Conservation (phyloP, 768 basidiomycete genomes). For the Pseudohyphozyma bogoriensis region DNA sequence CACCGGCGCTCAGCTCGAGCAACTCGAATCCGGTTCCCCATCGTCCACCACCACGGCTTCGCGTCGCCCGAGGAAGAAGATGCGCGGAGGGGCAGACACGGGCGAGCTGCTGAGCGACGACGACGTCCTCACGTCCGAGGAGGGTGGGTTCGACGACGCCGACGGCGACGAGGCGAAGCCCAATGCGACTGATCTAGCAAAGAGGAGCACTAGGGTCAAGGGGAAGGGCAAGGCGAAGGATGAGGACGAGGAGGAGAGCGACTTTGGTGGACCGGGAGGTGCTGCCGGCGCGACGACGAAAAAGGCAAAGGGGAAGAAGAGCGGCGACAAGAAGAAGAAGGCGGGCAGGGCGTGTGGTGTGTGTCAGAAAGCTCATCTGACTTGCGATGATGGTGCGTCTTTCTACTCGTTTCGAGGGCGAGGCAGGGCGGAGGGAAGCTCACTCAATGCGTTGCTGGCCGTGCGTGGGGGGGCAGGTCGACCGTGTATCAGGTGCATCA, state of each 20-base stretch:
- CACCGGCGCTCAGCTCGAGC: neutral
- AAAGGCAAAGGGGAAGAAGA: neutral
- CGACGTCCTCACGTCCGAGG: slow-evolving; percentile 1
- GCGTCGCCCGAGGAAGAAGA: neutral
- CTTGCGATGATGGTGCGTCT: slow-evolving; percentile 81
- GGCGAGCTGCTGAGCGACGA: slow-evolving; percentile 13
- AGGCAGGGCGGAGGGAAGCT: neutral
- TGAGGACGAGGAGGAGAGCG: neutral
- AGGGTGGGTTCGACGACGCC: neutral
- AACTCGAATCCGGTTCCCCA: neutral
- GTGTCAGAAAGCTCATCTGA: slow-evolving; percentile 94
- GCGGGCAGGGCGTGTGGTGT: slow-evolving; percentile 86
- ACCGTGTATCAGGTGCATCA: slow-evolving; percentile 89
- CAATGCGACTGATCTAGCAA: neutral
- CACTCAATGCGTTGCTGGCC: neutral
- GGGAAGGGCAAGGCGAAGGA: slow-evolving; percentile 2
- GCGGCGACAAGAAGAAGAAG: slow-evolving; percentile 59
- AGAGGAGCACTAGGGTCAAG: neutral
- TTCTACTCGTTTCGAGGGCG: no score
- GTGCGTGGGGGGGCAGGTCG: slow-evolving; percentile 62
- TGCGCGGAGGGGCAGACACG: neutral
- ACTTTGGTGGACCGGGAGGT: neutral
- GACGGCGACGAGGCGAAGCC: no score
- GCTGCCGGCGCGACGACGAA: neutral
- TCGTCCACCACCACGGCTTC: neutral